phyloP scores from a whole-genome alignment of 176 grass and related monocot genomes.

The Ananas comosus region DNA sequence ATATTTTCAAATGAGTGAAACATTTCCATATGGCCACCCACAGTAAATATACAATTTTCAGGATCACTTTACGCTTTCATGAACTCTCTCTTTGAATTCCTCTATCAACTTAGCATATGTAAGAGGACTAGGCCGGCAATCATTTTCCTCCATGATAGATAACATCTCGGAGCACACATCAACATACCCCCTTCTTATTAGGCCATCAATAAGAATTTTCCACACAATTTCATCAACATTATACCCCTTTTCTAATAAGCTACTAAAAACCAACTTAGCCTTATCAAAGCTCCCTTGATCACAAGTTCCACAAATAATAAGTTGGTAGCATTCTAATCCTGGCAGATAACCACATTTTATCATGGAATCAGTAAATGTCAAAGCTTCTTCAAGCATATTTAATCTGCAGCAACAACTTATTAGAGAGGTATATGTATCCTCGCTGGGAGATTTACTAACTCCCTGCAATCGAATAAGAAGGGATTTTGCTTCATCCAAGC shows the following conservation, averaged over 20 bases:
- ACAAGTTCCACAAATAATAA: conserved; percentile 63
- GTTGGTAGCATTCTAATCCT: conserved; percentile 52
- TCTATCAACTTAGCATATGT: conserved; percentile 40
- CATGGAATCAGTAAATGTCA: conserved; percentile 69
- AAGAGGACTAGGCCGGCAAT: conserved; percentile 34
- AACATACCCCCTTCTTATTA: conserved; percentile 48
- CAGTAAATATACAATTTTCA: not conserved
- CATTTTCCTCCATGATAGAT: conserved; percentile 49
- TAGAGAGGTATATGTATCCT: conserved; percentile 57
- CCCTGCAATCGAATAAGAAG: conserved; percentile 45
- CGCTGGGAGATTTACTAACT: conserved; percentile 34
- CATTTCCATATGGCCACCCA: not conserved
- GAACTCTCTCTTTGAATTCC: conserved; percentile 29
- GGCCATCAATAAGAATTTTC: conserved; percentile 74
- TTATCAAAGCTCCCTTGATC: conserved; percentile 52
- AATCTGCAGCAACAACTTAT: conserved; percentile 65
- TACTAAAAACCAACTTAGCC: conserved; percentile 51
- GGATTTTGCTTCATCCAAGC: conserved; percentile 59
- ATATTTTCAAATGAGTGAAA: not conserved
- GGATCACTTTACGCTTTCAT: conserved; percentile 13
- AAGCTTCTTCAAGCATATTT: conserved; percentile 53
- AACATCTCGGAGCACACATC: conserved; percentile 44
- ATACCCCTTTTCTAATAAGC: conserved; percentile 51
- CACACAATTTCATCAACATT: conserved; percentile 74
- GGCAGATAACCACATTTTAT: conserved; percentile 44